Evolutionary conservation across 176 grass and related monocot species (phyloP).

Genomic region (Bonia amplexicaulis): DNA sequence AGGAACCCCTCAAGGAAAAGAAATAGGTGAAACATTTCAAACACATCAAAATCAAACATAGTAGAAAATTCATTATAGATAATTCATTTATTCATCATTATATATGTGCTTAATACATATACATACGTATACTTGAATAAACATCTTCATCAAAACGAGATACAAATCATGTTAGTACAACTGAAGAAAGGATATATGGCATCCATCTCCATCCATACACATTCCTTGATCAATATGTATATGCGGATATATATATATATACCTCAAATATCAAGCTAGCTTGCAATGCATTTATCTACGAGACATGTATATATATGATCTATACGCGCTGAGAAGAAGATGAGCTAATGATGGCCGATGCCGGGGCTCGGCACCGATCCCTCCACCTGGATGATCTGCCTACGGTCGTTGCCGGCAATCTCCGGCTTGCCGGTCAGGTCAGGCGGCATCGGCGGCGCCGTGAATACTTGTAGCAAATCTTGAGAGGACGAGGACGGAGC

Average conservation of each 20-base stretch:
- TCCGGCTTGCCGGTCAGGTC: not conserved
- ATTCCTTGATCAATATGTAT: not conserved
- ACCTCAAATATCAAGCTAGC: not conserved
- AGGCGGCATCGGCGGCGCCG: not conserved
- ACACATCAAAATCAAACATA: not conserved
- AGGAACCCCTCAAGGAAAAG: not conserved
- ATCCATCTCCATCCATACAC: not conserved
- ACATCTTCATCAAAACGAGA: not conserved
- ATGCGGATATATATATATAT: not conserved
- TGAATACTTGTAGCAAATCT: constrained; percentile 9
- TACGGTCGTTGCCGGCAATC: not conserved
- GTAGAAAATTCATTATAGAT: not conserved
- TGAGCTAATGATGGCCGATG: constrained; percentile 41
- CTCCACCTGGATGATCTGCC: constrained; percentile 11
- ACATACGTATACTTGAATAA: not conserved
- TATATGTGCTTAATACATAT: not conserved
- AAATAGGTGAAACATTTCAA: not conserved
- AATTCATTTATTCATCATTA: not conserved
- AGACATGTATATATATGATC: not conserved
- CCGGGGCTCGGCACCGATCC: constrained; percentile 51
- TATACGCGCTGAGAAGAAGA: not conserved
- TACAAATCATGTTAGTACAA: constrained; percentile 10
- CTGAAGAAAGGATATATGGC: not conserved
- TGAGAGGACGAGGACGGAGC: not conserved
- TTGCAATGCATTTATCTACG: not conserved